Conservation (phyloP, 306 rosid species). For the Cucurbita pepo region DNA sequence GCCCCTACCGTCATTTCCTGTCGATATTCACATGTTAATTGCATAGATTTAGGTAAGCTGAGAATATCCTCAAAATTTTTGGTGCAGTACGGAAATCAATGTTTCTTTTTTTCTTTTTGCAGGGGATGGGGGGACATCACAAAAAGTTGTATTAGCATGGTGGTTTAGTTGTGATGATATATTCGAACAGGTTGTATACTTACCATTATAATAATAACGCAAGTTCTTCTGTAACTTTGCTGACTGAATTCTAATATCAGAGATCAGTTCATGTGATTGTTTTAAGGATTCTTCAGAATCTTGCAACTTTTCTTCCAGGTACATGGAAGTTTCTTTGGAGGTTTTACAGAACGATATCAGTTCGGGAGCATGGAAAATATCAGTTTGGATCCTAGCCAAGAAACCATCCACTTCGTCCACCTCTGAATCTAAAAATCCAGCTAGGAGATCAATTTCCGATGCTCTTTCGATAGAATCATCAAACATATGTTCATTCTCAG, state of each 20-base stretch:
- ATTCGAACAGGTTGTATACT: conserved; percentile 4
- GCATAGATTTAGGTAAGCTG: background rate
- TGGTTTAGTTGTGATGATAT: background rate
- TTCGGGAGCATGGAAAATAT: conserved; percentile 22
- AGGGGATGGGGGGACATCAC: background rate
- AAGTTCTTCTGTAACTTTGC: conserved; percentile 32
- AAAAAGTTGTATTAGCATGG: background rate
- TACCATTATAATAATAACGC: conserved; percentile 32
- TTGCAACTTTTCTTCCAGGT: conserved; percentile 32
- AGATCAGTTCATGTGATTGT: conserved; percentile 48
- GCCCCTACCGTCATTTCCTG: conserved; percentile 36
- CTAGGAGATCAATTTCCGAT: conserved; percentile 46
- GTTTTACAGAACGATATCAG: conserved; percentile 19
- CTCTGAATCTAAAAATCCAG: conserved; percentile 67
- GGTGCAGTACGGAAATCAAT: background rate
- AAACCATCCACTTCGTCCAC: conserved; percentile 39
- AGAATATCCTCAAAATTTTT: background rate
- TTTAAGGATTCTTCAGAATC: conserved; percentile 35
- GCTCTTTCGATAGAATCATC: conserved; percentile 31
- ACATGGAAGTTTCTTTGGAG: conserved; percentile 22
- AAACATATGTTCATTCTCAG: conserved; percentile 19
- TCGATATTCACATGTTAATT: background rate
- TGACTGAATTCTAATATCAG: conserved; percentile 53
- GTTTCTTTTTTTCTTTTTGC: background rate
- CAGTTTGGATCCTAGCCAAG: conserved; percentile 34